phyloP scores from a whole-genome alignment of 106 monocot genomes.

The Allium sativum region DNA sequence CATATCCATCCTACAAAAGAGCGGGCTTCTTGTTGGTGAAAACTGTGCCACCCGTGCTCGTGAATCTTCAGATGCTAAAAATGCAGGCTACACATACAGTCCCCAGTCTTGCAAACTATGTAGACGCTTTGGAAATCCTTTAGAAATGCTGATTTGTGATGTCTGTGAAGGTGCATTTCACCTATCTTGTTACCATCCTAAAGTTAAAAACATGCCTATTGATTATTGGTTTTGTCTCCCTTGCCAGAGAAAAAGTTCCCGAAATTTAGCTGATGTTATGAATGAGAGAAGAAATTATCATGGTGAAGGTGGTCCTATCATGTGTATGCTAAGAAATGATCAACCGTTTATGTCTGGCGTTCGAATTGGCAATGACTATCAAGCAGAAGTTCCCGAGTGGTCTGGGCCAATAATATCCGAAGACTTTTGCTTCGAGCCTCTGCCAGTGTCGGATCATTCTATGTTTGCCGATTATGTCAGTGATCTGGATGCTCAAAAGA shows the following conservation, averaged over 20 bases:
- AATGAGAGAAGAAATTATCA: conserved; percentile 9
- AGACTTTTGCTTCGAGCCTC: too few relatives aligned
- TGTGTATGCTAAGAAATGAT: conserved; percentile 45
- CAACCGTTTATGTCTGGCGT: conserved; percentile 36
- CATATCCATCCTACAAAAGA: conserved; percentile 26
- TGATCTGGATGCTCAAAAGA: conserved; percentile 27
- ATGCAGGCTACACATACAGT: conserved; percentile 8
- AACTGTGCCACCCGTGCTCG: neutral
- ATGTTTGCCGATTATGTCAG: too few relatives aligned
- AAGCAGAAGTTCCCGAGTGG: conserved; percentile 70
- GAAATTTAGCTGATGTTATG: conserved; percentile 6
- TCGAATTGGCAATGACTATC: conserved; percentile 59
- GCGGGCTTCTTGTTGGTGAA: conserved; percentile 20
- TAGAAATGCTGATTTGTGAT: conserved; percentile 74
- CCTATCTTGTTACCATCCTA: conserved; percentile 46
- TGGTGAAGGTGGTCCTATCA: conserved; percentile 38
- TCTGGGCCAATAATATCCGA: conserved; percentile 17
- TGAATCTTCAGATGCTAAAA: conserved; percentile 7
- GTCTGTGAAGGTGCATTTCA: conserved; percentile 77
- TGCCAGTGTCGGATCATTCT: too few relatives aligned
- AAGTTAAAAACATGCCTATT: conserved; percentile 23
- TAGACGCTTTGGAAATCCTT: conserved; percentile 14
- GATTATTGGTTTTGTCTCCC: conserved; percentile 70
- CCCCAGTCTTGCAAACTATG: conserved; percentile 46
- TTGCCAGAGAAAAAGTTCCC: conserved; percentile 47